A percentile compares a stretch with the other conserved stretches of the same genome.
These are phyloP conservation scores for Solanum habrochaites DNA, from an alignment of 257 asterid species.

Conservation along the genomic window DNA sequence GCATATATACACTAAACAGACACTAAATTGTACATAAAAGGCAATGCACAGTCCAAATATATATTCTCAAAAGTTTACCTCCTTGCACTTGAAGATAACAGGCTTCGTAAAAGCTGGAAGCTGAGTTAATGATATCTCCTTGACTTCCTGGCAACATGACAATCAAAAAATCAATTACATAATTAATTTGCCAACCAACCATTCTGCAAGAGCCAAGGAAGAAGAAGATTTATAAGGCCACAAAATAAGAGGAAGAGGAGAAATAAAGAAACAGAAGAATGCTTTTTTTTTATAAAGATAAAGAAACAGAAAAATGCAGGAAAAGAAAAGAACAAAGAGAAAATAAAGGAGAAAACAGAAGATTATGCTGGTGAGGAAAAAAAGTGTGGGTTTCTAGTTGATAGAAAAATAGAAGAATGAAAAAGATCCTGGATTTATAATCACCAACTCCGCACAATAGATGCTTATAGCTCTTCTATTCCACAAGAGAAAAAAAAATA, in stretches of 20 bases:
- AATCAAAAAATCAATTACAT: not conserved
- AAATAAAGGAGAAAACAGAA: not conserved
- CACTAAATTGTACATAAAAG: not conserved
- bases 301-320: not conserved
- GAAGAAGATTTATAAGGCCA: not conserved
- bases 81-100: conserved; percentile 64
- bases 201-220: not conserved
- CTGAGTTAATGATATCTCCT: conserved; percentile 76
- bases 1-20: not conserved
- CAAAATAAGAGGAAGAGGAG: not conserved
- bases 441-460: not conserved
- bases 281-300: not conserved
- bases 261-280: not conserved
- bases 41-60: not conserved
- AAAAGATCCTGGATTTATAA: not conserved
- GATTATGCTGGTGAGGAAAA: not conserved
- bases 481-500: not conserved
- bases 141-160: conserved; percentile 46
- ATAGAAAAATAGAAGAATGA: not conserved
- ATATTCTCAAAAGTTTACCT: conserved; percentile 34
- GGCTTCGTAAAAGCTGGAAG: conserved; percentile 58
- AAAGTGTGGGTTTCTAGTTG: not conserved
- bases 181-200: not conserved
- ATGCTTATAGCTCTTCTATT: not conserved
- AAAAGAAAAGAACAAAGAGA: not conserved